Evolutionary conservation across 1,284 basidiomycete species (phyloP).

Genomic region (Taiwanofungus camphoratus): DNA sequence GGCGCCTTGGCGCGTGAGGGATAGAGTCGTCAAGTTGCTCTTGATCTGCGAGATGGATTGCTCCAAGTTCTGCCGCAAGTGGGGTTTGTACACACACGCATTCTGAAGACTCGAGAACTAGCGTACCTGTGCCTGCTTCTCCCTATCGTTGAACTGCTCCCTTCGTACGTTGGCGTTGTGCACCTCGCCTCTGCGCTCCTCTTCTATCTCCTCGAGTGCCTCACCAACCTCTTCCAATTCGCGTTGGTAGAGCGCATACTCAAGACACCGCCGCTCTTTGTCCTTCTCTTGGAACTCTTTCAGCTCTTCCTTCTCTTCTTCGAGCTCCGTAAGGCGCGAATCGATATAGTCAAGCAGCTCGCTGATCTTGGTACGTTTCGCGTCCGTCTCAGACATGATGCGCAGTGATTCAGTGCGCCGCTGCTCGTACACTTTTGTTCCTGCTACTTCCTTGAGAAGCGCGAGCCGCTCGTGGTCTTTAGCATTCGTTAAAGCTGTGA

Average conservation of each 20-base stretch:
- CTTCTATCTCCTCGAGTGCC: slow-evolving; percentile 78
- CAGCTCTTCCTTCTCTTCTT: slow-evolving; percentile 96
- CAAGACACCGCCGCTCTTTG: slow-evolving; percentile 89
- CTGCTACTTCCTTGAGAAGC: slow-evolving; percentile 95
- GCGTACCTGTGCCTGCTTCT: slow-evolving; percentile 76
- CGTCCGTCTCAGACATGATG: slow-evolving; percentile 95
- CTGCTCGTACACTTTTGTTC: slow-evolving; percentile 97
- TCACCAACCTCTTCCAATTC: slow-evolving; percentile 87
- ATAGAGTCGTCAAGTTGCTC: slow-evolving; percentile 67
- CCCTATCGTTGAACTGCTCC: slow-evolving; percentile 77
- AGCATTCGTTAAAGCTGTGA: slow-evolving; percentile 95
- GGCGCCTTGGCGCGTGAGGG: slow-evolving; percentile 63
- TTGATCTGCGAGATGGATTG: slow-evolving; percentile 66
- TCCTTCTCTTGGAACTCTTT: slow-evolving; percentile 97
- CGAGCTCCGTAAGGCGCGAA: slow-evolving; percentile 83
- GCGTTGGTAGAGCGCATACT: slow-evolving; percentile 90
- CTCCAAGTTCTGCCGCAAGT: slow-evolving; percentile 56
- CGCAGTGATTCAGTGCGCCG: slow-evolving; percentile 87
- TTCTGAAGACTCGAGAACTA: background rate
- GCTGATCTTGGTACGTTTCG: slow-evolving; percentile 87
- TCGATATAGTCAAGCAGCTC: slow-evolving; percentile 92
- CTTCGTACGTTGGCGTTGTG: slow-evolving; percentile 79
- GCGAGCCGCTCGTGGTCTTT: slow-evolving; percentile 94
- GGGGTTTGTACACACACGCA: background rate
- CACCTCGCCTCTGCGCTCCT: slow-evolving; percentile 77